These are phyloP conservation scores for Stachybotrys chlorohalonatus DNA, from an alignment of 2,329 filamentous ascomycete genomes.

Conservation along the genomic window DNA sequence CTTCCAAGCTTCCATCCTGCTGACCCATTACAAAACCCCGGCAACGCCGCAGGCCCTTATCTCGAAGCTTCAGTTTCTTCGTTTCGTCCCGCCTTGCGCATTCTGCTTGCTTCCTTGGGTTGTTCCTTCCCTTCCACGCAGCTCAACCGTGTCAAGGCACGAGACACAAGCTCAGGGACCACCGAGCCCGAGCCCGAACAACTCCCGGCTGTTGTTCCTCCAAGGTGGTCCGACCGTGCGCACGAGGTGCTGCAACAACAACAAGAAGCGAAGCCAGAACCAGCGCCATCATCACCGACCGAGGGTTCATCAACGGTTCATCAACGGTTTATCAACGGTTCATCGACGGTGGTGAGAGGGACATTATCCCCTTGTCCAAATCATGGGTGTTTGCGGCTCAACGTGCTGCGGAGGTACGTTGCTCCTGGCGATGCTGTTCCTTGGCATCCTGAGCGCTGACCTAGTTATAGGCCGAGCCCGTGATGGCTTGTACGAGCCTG, in stretches of 20 bases:
- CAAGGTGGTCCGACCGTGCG: background rate
- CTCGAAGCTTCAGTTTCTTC: background rate
- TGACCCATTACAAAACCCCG: background rate
- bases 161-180: background rate
- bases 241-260: slow-evolving; percentile 1
- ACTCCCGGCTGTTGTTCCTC: background rate
- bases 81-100: background rate
- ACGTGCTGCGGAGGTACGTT: slow-evolving; percentile 43
- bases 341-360: background rate
- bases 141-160: background rate
- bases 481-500: slow-evolving; percentile 76
- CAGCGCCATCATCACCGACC: background rate
- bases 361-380: slow-evolving; percentile 6
- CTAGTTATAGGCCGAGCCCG: slow-evolving; percentile 55
- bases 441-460: slow-evolving; percentile 15
- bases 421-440: slow-evolving; percentile 1
- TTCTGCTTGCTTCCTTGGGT: too few species aligned
- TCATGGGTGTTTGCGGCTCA: slow-evolving; percentile 55
- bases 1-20: background rate
- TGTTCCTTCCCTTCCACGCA: background rate
- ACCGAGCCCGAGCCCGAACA: background rate
- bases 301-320: background rate
- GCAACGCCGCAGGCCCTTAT: background rate
- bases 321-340: background rate
- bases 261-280: background rate